Evolutionary conservation across 345 rosid species (phyloP), one percentile per base, ranked within the genome.

Genomic region (Cardamine chenopodiifolia): DNA sequence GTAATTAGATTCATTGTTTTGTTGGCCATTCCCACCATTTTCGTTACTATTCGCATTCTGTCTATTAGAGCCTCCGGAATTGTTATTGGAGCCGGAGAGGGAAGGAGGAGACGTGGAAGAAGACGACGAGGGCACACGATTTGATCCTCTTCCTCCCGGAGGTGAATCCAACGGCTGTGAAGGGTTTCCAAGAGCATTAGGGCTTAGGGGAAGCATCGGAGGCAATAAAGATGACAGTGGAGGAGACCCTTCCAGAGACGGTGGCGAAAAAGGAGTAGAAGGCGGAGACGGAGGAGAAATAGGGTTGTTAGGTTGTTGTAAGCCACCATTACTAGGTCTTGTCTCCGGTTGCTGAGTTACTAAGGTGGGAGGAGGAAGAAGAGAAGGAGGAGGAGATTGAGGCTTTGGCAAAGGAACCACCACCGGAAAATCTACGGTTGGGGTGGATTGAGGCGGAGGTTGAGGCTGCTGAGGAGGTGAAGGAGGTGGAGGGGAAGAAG

Each of bases 381-480:
- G 40, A 70, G 72, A 55, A 59, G 81, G 77, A 8, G 78, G 85
- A 73, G 83, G 68, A 28, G 29, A 44, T 11, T 60, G 54, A 40
- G 63, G 69, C 18, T 23, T 59, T 22, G 77, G 77, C 22, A 68
- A 32, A 54, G 82, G 56, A 48, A 47, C 22, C 3, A 57, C 67
- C 14, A 28, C 77, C 5, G 63, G 81, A 50, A 48, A 49, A 11
- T 65, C 49, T 49, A 49, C 62, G 14, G 20, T 17, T 47, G 76
- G 66, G n/a, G 50, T 31, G 11, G 66, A 12, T 58, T 50, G 74
- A 39, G 81, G 78, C 5, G 81, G 78, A 32, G 78, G 54, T 53
- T 66, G 78, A 42, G 69, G 52, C 73, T 66, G 77, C 59, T 73
- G 70, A 19, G 81, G 74, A 50, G 81, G 81, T 66, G 81, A 78